Base-by-base conservation (phyloP, 169 alveolate genomes). In the Ichthyophthirius multifiliis region DNA sequence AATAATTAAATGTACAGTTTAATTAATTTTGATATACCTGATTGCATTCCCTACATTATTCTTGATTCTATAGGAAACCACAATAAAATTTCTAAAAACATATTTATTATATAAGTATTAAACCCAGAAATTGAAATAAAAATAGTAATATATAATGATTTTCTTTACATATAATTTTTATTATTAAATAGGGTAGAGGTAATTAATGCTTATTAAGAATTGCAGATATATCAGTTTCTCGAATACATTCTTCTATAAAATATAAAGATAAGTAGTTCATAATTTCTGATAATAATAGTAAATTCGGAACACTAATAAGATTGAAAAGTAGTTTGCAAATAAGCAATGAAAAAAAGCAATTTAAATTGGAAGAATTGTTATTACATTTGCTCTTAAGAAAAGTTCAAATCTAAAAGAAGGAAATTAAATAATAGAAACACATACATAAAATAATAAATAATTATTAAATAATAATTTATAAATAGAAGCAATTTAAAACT, bases 191-290 rank as follows among this genome's bases (percentile, higher is more conserved):
- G 55, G 99, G 99, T 37, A 94, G 99, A 75, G 99, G 99, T 12
- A 99, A 98, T 83, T 98, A 98, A 79, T 92, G 99, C 65, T 99
- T 98, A 62, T 97, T 99, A 45, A 93, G 99, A 65, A 96, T 99
- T 32, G 95, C 98, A 23, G 99, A 99, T 86, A 97, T 97, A 27
- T 97, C 99, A 43, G 99, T 99, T 10, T 97, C 99, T 9, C 94
- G 99, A 78, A 87, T 86, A 30, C 99, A 98, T 86, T 99, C 99
- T 34, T 94, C 93, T 30, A 93, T 98, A 41, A 88, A 94, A 62
- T 96, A 92, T 80, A 97, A 92, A 81, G 90, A 91, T 13, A 98
- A 98, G 46, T 94, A 91, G 34, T 97, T 98, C 83, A 94, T 92
- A 84, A 86, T 99, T 30, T 97, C 96, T 63, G 99, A 99, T 86